A percentile compares a stretch with the other conserved stretches of the same genome.
These are phyloP conservation scores for Coemansia sp. DNA, from an alignment of 192 early-diverging fungal genomes.

Conservation along the genomic window DNA sequence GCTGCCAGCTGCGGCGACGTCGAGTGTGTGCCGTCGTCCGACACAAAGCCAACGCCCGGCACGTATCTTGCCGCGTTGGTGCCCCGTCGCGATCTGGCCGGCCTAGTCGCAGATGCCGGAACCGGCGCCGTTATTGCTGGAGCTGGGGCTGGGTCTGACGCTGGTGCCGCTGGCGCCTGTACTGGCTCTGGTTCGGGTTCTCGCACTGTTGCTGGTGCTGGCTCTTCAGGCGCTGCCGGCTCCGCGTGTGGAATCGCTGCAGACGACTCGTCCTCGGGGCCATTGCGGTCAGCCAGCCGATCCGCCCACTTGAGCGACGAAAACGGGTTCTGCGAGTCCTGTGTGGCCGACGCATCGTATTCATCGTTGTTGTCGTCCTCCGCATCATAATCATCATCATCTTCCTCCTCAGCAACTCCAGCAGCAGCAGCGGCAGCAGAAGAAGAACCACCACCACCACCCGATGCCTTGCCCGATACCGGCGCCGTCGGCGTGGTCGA, in stretches of 20 bases:
- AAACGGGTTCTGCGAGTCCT: slow-evolving; percentile 46
- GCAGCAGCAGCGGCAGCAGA: slow-evolving; percentile 21
- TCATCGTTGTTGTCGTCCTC: slow-evolving; percentile 16
- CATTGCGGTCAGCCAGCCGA: background rate
- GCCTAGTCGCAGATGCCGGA: background rate
- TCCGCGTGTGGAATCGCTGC: slow-evolving; percentile 1
- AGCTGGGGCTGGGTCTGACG: background rate
- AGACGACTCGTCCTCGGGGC: background rate
- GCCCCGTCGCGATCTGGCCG: slow-evolving; percentile 27
- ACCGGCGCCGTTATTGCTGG: background rate
- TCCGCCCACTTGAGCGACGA: slow-evolving; percentile 35
- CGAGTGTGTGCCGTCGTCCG: slow-evolving; percentile 40
- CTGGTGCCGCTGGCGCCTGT: background rate
- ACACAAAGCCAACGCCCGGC: slow-evolving; percentile 50
- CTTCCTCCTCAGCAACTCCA: slow-evolving; percentile 8
- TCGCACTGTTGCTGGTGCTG: slow-evolving; percentile 8
- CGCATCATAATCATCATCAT: slow-evolving; percentile 23
- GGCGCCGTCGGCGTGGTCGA: slow-evolving; percentile 1
- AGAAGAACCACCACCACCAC: background rate
- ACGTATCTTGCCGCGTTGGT: slow-evolving; percentile 54
- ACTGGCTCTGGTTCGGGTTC: background rate
- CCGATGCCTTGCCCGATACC: background rate
- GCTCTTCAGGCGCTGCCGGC: background rate
- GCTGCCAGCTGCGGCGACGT: slow-evolving; percentile 41
- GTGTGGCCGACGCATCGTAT: background rate